Percentiles rank a stretch among this genome's conserved stretches.
These are phyloP conservation scores for Boechera retrofracta DNA, from an alignment of 345 rosid species.

Conservation along the genomic window DNA sequence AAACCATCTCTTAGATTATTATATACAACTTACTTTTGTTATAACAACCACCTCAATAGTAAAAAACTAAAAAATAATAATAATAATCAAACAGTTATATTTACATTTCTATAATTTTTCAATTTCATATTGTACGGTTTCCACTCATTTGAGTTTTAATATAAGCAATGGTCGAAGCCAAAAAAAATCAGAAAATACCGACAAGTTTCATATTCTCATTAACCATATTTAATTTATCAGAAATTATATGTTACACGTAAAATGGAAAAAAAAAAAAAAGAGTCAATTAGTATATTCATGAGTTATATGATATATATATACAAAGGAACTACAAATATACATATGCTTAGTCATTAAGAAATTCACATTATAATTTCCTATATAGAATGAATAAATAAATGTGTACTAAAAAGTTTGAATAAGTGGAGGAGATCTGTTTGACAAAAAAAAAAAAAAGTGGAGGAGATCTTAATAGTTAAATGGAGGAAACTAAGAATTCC, in stretches of 20 bases:
- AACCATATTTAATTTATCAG: no score
- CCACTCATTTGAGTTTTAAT: no score
- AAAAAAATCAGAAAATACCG: no score
- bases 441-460: not conserved
- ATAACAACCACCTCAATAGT: no score
- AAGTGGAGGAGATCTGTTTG: not conserved
- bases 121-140: no score
- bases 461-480: slow-evolving; percentile 12
- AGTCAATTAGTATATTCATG: not conserved
- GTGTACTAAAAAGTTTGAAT: slow-evolving; percentile 19
- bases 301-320: not conserved
- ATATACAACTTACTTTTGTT: no score
- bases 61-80: no score
- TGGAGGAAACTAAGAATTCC: slow-evolving; percentile 40
- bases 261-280: not conserved
- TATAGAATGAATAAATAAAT: not conserved
- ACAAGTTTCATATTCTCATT: no score
- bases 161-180: no score
- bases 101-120: no score
- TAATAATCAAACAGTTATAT: not conserved
- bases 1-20: no score
- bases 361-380: not conserved
- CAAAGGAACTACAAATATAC: not conserved
- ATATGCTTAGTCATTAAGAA: not conserved
- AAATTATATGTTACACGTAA: not conserved